These are phyloP conservation scores for Phytopythium oedochilum DNA, from an alignment of 352 stramenopile genomes.

Conservation along the genomic window DNA sequence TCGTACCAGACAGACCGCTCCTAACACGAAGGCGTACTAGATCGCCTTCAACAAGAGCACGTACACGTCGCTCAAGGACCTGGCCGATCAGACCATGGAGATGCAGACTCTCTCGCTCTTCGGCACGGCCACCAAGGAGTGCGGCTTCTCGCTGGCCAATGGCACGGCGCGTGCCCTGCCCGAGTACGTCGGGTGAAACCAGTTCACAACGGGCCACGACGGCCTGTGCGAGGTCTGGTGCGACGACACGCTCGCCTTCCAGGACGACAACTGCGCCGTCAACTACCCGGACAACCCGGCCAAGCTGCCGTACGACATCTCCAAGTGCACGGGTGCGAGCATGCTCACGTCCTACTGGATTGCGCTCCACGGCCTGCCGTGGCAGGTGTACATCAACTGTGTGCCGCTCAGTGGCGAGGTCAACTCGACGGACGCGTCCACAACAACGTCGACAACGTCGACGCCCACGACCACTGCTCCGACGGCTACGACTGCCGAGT, in stretches of 20 bases:
- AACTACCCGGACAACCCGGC: slow-evolving; percentile 23
- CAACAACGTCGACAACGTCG: background rate
- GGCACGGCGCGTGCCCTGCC: slow-evolving; percentile 25
- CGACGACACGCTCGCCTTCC: slow-evolving; percentile 33
- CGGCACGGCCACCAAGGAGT: slow-evolving; percentile 27
- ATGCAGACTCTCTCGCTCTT: slow-evolving; percentile 18
- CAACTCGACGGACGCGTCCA: slow-evolving; percentile 1
- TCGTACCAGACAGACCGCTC: slow-evolving; percentile 16
- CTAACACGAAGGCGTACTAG: slow-evolving; percentile 27
- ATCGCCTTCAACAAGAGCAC: slow-evolving; percentile 28
- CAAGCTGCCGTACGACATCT: slow-evolving; percentile 33
- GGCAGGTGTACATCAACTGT: slow-evolving; percentile 51
- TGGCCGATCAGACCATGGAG: slow-evolving; percentile 19
- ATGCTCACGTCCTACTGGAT: slow-evolving; percentile 33
- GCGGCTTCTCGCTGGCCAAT: slow-evolving; percentile 29
- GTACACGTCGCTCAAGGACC: slow-evolving; percentile 42
- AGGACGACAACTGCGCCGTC: slow-evolving; percentile 33
- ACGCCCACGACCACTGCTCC: background rate
- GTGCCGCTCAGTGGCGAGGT: slow-evolving; percentile 21
- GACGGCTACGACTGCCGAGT: background rate
- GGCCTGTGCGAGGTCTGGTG: slow-evolving; percentile 52
- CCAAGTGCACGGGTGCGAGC: slow-evolving; percentile 25
- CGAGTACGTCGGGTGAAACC: slow-evolving; percentile 31
- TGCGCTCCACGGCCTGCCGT: slow-evolving; percentile 32
- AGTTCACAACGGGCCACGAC: slow-evolving; percentile 27